phyloP scores from a whole-genome alignment of 805 yeast species.

The Cyberlindnera saturnus region DNA sequence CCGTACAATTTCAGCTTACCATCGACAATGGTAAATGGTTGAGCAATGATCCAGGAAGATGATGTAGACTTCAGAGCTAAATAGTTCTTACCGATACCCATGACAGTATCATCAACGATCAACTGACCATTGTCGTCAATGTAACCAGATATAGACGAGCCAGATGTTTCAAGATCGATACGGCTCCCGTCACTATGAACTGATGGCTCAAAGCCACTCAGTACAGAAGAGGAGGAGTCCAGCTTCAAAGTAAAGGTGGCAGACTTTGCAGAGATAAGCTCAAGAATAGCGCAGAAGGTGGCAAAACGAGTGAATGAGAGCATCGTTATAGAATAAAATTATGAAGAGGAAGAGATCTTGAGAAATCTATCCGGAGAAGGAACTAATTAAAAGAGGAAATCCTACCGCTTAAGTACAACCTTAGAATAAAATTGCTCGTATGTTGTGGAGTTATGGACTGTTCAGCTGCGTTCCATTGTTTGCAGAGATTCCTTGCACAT shows the following conservation, averaged over 20 bases:
- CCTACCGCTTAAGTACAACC: no score
- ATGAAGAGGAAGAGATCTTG: no score
- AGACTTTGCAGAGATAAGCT: background rate
- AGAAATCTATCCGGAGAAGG: no score
- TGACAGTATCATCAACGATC: background rate
- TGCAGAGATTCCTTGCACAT: no score
- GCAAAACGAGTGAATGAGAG: no score
- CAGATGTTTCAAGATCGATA: background rate
- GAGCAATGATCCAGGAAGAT: conserved; percentile 5
- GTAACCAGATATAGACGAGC: background rate
- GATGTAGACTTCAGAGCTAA: conserved; percentile 6
- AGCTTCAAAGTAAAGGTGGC: background rate
- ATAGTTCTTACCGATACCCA: conserved; percentile 14
- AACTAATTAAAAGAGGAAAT: no score
- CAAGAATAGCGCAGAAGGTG: no score
- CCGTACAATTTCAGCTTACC: conserved; percentile 13
- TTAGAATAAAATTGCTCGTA: no score
- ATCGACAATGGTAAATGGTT: conserved; percentile 11
- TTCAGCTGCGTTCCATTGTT: no score
- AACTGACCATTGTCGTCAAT: conserved; percentile 1
- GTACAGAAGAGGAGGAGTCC: background rate
- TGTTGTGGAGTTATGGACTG: no score
- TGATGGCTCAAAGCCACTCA: background rate
- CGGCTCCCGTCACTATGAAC: background rate
- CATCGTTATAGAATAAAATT: no score